Evolutionary conservation across 1,139 yeast species (phyloP).

Genomic region (Nakaseomyces bracarensis): DNA sequence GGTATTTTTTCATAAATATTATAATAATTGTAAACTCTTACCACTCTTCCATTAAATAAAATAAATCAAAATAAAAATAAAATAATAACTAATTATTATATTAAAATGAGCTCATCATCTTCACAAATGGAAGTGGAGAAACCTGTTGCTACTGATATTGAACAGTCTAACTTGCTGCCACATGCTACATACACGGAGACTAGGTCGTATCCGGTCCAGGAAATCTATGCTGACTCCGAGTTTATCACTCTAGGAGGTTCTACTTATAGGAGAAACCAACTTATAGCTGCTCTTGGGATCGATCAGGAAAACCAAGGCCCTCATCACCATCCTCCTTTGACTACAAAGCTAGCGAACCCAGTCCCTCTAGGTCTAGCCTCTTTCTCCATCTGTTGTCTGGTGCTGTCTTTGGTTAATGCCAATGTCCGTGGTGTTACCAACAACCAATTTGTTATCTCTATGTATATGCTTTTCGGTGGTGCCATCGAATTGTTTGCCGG

Average conservation of each 20-base stretch:
- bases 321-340: constrained; percentile 9
- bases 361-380: constrained; percentile 54
- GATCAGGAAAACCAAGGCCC: constrained; percentile 50
- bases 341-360: constrained; percentile 42
- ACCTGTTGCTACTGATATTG: background rate
- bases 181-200: constrained; percentile 5
- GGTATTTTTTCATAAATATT: no score
- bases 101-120: constrained; percentile 8
- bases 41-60: no score
- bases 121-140: constrained; percentile 7
- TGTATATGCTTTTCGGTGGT: constrained; percentile 56
- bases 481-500: constrained; percentile 58
- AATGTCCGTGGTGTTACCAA: constrained; percentile 46
- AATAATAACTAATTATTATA: background rate
- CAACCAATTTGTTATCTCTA: constrained; percentile 41
- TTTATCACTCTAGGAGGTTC: constrained; percentile 47
- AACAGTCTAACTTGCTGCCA: constrained; percentile 7
- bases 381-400: constrained; percentile 43
- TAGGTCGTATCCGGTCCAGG: constrained; percentile 11
- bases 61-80: background rate
- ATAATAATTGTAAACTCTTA: no score
- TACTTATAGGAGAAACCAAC: constrained; percentile 47
- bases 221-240: constrained; percentile 32
- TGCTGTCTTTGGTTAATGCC: constrained; percentile 41
- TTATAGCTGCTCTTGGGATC: constrained; percentile 53